Evolutionary conservation across 2,329 filamentous ascomycete genomes (phyloP).

Genomic region (Fusarium pseudonygamai): DNA sequence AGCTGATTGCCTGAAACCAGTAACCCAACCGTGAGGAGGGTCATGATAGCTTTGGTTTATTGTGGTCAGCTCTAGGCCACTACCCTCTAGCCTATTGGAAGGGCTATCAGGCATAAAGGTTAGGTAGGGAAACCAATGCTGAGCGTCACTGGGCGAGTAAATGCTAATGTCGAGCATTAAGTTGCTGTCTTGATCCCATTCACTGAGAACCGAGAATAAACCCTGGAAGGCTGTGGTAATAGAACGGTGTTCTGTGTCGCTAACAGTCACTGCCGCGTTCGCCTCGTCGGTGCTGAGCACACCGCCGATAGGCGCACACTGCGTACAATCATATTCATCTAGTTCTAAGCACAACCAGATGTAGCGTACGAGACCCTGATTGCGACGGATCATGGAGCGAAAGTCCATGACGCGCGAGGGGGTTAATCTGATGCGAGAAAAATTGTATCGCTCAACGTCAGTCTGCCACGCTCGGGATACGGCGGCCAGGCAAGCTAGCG

Average conservation of each 20-base stretch:
- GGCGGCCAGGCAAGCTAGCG: background rate
- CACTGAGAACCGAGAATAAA: constrained; percentile 45
- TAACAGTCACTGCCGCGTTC: background rate
- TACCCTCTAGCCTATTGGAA: background rate
- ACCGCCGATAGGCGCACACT: background rate
- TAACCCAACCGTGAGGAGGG: background rate
- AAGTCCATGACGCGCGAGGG: background rate
- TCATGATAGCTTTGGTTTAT: background rate
- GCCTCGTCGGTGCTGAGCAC: background rate
- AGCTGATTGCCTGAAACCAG: background rate
- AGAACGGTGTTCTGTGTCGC: background rate
- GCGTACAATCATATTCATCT: background rate
- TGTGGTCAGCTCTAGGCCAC: background rate
- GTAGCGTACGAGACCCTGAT: background rate
- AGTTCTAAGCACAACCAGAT: background rate
- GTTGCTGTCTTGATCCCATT: constrained; percentile 42
- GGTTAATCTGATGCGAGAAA: background rate
- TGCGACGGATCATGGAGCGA: background rate
- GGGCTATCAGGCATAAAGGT: background rate
- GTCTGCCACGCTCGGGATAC: background rate
- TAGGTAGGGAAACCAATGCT: background rate
- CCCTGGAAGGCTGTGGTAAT: constrained; percentile 52
- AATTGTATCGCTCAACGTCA: background rate
- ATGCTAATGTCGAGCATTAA: constrained; percentile 48
- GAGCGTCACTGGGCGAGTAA: constrained; percentile 46